Evolutionary conservation across 805 yeast genomes (phyloP).

Genomic region (Kregervanrija fluxuum): DNA sequence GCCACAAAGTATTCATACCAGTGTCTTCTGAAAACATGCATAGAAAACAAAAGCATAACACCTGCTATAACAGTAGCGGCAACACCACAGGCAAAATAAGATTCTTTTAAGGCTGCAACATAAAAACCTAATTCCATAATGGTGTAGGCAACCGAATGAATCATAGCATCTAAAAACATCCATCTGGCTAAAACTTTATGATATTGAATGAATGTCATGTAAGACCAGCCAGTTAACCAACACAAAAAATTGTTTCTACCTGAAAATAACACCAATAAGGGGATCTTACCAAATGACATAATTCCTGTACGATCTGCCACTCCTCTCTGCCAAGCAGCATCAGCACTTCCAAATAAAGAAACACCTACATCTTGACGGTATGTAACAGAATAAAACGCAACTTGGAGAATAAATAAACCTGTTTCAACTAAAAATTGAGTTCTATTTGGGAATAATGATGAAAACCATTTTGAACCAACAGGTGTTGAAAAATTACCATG

Average conservation of each 20-base stretch:
- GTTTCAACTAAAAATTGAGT: constrained; percentile 24
- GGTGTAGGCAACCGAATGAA: constrained; percentile 34
- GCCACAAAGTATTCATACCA: constrained; percentile 55
- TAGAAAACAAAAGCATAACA: constrained; percentile 40
- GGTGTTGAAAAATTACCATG: constrained; percentile 14
- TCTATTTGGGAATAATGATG: constrained; percentile 26
- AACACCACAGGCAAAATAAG: constrained; percentile 26
- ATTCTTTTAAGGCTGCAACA: constrained; percentile 3
- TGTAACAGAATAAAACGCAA: constrained; percentile 17
- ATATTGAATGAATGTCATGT: constrained; percentile 39
- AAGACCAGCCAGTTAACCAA: constrained; percentile 37
- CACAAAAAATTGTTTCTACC: constrained; percentile 40
- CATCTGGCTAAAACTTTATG: constrained; percentile 64
- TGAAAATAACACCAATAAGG: constrained; percentile 37
- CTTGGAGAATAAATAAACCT: constrained; percentile 20
- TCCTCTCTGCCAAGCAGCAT: constrained; percentile 26
- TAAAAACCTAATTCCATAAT: constrained; percentile 7
- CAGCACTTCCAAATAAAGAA: constrained; percentile 24
- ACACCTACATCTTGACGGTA: constrained; percentile 8
- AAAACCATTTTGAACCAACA: constrained; percentile 13
- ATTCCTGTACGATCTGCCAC: constrained; percentile 33
- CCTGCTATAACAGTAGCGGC: constrained; percentile 37
- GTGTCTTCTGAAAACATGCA: constrained; percentile 42
- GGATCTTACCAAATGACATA: constrained; percentile 32
- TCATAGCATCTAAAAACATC: constrained; percentile 31